These are phyloP conservation scores for Cladophialophora yegresii DNA, from an alignment of 2,329 filamentous ascomycete species.

Conservation along the genomic window DNA sequence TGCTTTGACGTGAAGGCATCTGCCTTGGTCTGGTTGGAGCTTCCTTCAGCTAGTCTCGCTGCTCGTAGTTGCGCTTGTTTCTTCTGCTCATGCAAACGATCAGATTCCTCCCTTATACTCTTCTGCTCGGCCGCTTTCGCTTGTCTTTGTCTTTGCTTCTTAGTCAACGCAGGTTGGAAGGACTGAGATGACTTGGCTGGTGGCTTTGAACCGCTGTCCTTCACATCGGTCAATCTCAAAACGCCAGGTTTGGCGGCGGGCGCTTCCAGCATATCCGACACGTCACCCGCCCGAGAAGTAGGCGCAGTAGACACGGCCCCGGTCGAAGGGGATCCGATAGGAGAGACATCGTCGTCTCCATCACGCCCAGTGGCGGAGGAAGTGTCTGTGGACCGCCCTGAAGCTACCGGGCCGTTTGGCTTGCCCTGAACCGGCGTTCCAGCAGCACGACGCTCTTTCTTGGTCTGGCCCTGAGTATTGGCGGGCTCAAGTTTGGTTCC, in stretches of 20 bases:
- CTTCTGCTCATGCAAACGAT: constrained; percentile 72
- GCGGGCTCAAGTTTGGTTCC: constrained; percentile 60
- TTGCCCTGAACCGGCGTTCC: constrained; percentile 50
- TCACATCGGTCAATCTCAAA: constrained; percentile 73
- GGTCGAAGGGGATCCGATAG: constrained; percentile 63
- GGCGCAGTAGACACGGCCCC: constrained; percentile 41
- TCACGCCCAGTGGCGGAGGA: constrained; percentile 71
- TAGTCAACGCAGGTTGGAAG: constrained; percentile 72
- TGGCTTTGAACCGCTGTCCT: constrained; percentile 56
- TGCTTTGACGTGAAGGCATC: constrained; percentile 52
- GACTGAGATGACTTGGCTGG: constrained; percentile 63
- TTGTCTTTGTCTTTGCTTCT: constrained; percentile 93
- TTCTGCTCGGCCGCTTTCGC: constrained; percentile 84
- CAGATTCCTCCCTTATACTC: constrained; percentile 71
- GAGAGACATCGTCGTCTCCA: constrained; percentile 77
- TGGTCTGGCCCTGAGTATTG: constrained; percentile 38
- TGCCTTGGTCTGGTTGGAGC: constrained; percentile 76
- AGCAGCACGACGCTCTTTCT: constrained; percentile 49
- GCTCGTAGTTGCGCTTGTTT: constrained; percentile 81
- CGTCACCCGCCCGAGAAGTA: constrained; percentile 64
- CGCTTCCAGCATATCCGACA: constrained; percentile 90
- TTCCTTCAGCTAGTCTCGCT: constrained; percentile 79
- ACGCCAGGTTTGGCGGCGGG: constrained; percentile 68
- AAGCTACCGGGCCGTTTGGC: constrained; percentile 49
- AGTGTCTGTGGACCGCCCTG: constrained; percentile 56